These are phyloP conservation scores for Penicillium sumatraense DNA, from an alignment of 2,329 filamentous ascomycete species.

Conservation along the genomic window DNA sequence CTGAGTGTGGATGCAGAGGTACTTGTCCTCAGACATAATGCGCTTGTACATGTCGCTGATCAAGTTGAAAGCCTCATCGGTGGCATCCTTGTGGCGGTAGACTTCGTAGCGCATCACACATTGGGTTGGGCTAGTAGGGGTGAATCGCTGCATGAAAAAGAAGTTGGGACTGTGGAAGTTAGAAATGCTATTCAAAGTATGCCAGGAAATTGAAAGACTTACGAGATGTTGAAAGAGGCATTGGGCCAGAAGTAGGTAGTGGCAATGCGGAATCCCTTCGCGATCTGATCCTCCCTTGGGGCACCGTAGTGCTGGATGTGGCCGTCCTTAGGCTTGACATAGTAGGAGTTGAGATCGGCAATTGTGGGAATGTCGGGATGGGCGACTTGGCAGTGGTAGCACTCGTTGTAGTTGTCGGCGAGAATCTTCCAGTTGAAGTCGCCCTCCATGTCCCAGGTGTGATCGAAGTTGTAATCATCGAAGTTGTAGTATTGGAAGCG, in stretches of 20 bases:
- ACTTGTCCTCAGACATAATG: slow-evolving; percentile 69
- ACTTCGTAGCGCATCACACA: slow-evolving; percentile 67
- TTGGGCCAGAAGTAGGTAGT: slow-evolving; percentile 42
- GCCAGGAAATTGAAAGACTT: slow-evolving; percentile 7
- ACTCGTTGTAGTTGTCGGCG: slow-evolving; percentile 67
- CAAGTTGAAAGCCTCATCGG: slow-evolving; percentile 62
- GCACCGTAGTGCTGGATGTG: slow-evolving; percentile 57
- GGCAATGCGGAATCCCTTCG: slow-evolving; percentile 28
- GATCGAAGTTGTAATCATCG: slow-evolving; percentile 62
- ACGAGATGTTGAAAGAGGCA: slow-evolving; percentile 42
- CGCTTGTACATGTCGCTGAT: slow-evolving; percentile 67
- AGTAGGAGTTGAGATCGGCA: slow-evolving; percentile 62
- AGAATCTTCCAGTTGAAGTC: slow-evolving; percentile 66
- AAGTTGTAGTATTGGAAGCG: slow-evolving; percentile 57
- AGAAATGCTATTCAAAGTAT: background rate
- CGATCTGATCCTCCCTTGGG: slow-evolving; percentile 25
- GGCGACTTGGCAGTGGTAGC: slow-evolving; percentile 34
- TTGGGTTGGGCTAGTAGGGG: slow-evolving; percentile 58
- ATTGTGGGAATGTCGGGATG: slow-evolving; percentile 41
- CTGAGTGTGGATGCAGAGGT: slow-evolving; percentile 64
- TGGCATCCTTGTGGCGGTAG: slow-evolving; percentile 65
- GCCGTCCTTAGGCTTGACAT: slow-evolving; percentile 53
- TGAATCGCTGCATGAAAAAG: slow-evolving; percentile 69
- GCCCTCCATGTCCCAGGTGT: slow-evolving; percentile 62
- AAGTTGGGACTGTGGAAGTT: slow-evolving; percentile 53